Conservation (phyloP, 768 basidiomycete genomes). For the Suillus alpinus region DNA sequence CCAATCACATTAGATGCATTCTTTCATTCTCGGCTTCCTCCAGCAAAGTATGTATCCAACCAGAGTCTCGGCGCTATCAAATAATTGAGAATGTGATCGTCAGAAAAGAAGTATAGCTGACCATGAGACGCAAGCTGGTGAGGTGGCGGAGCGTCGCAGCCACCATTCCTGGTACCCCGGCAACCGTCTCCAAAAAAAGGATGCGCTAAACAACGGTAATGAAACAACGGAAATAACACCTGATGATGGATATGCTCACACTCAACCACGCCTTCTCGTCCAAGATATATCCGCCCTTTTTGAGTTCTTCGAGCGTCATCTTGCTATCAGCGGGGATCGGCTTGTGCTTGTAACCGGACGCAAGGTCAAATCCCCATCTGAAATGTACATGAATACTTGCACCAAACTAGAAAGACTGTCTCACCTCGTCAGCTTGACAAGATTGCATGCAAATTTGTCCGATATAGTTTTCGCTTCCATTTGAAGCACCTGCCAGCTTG, state of each 20-base stretch:
- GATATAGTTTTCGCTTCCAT: conserved; percentile 57
- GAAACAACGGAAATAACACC: conserved; percentile 27
- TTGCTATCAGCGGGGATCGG: conserved; percentile 56
- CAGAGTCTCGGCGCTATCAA: conserved; percentile 47
- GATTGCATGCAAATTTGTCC: conserved; percentile 68
- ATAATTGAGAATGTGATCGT: conserved; percentile 5
- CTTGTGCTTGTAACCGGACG: conserved; percentile 82
- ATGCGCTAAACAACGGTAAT: conserved; percentile 38
- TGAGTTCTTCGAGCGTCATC: conserved; percentile 71
- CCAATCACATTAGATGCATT: conserved; percentile 84
- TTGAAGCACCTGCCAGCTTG: conserved; percentile 59
- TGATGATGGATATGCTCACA: conserved; percentile 36
- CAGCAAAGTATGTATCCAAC: conserved; percentile 90
- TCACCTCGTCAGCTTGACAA: conserved; percentile 58
- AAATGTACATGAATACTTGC: conserved; percentile 3
- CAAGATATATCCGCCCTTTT: conserved; percentile 71
- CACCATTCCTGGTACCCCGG: conserved; percentile 97
- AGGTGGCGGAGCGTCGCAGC: conserved; percentile 86
- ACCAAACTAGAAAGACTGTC: conserved; percentile 10
- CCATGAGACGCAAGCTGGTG: conserved; percentile 84
- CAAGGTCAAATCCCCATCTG: conserved; percentile 75
- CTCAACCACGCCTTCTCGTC: conserved; percentile 74
- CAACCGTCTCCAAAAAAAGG: conserved; percentile 81
- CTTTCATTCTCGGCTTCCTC: conserved; percentile 97
- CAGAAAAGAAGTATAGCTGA: conserved; percentile 30